Base-by-base conservation (phyloP, 495 filamentous ascomycete genomes). In the Achaetomiella virescens region DNA sequence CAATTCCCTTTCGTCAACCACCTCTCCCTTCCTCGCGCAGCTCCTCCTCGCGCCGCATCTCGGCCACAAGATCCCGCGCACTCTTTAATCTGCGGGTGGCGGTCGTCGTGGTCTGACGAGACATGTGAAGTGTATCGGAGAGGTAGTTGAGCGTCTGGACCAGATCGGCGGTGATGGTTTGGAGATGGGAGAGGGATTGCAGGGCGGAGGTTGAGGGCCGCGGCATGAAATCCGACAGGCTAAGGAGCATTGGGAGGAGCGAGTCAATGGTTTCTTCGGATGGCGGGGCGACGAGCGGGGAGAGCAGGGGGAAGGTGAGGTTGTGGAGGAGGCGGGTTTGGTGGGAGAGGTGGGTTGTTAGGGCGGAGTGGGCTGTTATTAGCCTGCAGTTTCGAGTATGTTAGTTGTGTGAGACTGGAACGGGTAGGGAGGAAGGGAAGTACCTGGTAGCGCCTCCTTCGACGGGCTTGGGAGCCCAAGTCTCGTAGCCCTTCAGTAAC, bases 71-170 rank as follows among this genome's bases (percentile, higher is more conserved):
- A 63, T 92, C 90, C 48, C 84, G 84, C 1, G 88, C 89, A 31
- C 80, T 84, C 49, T 85, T 79, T 29, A 97, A 73, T 29, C 87
- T 75, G 29, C 93, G 78, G 4, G 85, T 83, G 11, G 93, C 93
- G 0, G 84, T 84, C 1, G 83, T 84, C 1, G 87, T 91, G 0
- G 88, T 84, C 66, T 98, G 93, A 3, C 89, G 82, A n/a, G 83
- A 86, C 84, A 97, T 95, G 70, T 97, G 91, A 20, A 97, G 77
- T 0, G 88, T 90, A 67, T 98, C 93, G n/a, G 87, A 86, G 7
- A 98, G 78, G 60, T 87, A 83, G 55, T 87, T 87, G 42, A 98
- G 84, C 2, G 89, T 86, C 51, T 84, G 78, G 29, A 89, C 82
- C 15, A 97, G 79, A 40, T 93, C 89, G 22, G 84, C 71, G 0